These are phyloP conservation scores for Eutrema japonicum DNA, from an alignment of 345 rosid species.

Conservation along the genomic window DNA sequence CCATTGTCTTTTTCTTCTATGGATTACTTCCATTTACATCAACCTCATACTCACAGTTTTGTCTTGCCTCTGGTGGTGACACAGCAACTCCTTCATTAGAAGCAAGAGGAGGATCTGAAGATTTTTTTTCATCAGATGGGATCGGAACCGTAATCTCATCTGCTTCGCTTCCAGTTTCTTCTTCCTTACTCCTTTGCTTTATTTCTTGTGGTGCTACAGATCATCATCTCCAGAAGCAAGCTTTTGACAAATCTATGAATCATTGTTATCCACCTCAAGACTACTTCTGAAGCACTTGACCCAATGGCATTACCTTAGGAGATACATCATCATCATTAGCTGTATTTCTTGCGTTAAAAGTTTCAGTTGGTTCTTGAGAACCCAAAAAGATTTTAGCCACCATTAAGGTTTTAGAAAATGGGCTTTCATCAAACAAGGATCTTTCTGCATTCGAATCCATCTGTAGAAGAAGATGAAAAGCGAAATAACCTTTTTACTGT, in stretches of 20 bases:
- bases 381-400: conserved; percentile 48
- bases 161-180: neutral
- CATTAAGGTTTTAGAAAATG: conserved; percentile 52
- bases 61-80: neutral
- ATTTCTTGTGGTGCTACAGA: neutral
- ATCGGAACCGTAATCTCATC: neutral
- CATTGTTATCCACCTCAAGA: conserved; percentile 5
- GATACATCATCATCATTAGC: neutral
- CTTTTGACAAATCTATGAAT: neutral
- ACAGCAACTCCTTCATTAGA: neutral
- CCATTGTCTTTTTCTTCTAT: neutral
- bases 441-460: conserved; percentile 16
- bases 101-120: neutral
- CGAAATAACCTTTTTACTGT: neutral
- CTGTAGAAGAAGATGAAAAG: conserved; percentile 5
- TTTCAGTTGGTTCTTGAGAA: neutral
- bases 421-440: conserved; percentile 41
- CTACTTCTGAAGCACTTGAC: conserved; percentile 5
- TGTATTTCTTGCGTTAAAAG: neutral
- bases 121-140: neutral
- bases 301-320: neutral
- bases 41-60: neutral
- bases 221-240: neutral
- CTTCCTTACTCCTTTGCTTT: neutral
- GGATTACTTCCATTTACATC: neutral